Evolutionary conservation across 192 early-diverging fungal species (phyloP).

Genomic region (Podila verticillata): DNA sequence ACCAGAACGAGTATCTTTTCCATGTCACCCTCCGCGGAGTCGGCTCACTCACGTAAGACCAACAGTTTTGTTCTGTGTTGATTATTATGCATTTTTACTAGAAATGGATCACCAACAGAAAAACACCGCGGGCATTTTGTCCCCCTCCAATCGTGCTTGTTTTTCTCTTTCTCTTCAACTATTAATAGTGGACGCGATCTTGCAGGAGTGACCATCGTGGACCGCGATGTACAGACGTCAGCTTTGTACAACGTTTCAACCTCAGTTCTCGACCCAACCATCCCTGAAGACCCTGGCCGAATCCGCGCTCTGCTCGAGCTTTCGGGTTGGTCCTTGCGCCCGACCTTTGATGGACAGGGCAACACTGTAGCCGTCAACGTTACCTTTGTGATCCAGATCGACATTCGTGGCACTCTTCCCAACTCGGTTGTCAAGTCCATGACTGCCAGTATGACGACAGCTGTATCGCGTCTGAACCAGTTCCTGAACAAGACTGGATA

Average conservation of each 20-base stretch:
- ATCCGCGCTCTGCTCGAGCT: slow-evolving; percentile 55
- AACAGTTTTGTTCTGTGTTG: background rate
- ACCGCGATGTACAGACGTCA: slow-evolving; percentile 57
- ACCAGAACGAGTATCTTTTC: slow-evolving; percentile 61
- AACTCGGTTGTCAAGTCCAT: slow-evolving; percentile 53
- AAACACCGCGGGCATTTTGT: background rate
- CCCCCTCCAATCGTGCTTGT: background rate
- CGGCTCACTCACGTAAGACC: slow-evolving; percentile 50
- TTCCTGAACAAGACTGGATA: slow-evolving; percentile 58
- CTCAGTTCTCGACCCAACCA: slow-evolving; percentile 54
- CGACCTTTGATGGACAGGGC: slow-evolving; percentile 55
- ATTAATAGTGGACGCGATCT: slow-evolving; percentile 58
- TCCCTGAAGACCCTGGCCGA: slow-evolving; percentile 56
- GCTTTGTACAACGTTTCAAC: slow-evolving; percentile 58
- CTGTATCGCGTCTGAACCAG: slow-evolving; percentile 53
- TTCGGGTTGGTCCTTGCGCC: slow-evolving; percentile 62
- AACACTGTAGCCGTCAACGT: slow-evolving; percentile 51
- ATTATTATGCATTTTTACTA: background rate
- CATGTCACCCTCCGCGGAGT: slow-evolving; percentile 47
- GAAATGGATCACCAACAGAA: background rate
- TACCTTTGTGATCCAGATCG: slow-evolving; percentile 58
- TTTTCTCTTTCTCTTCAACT: slow-evolving; percentile 7
- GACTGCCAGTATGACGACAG: slow-evolving; percentile 56
- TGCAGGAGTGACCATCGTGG: slow-evolving; percentile 57
- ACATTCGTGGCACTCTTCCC: slow-evolving; percentile 58